Evolutionary conservation across 257 asterid genomes (phyloP), one percentile per base, ranked within the genome.

Genomic region (Primulina tabacum): DNA sequence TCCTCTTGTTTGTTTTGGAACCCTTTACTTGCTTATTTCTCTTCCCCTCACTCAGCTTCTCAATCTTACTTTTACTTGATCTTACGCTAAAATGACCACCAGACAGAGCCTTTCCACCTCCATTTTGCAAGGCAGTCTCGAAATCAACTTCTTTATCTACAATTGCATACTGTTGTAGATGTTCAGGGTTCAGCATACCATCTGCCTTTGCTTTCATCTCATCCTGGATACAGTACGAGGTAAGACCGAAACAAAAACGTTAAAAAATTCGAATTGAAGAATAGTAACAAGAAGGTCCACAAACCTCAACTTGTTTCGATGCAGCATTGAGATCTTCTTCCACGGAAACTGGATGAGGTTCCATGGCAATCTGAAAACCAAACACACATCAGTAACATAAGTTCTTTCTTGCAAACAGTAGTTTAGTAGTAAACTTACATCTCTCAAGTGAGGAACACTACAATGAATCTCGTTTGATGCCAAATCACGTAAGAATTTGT

Each of bases 281-380:
- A 24, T 24, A 24, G 26, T 24, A 24, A 24, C 26, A 1, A 28
- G 67, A 52, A 66, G 62, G 6, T 12, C 38, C 59, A 17, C 81
- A 62, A 74, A 92, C 98, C 97, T 87, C 77, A 69, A 88, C 89
- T 85, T 79, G 81, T 60, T 83, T 87, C 24, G 92, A 97, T 60
- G 75, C 99, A 35, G 83, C 82, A 9, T 88, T 76, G 70, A 91
- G 88, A 79, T 93, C 97, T n/a, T 90, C 96, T 17, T 93, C 99
- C 57, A 93, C 64, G 32, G 99, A 84, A 64, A 87, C 53, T 3
- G 83, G 80, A 76, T 84, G 96, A 47, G 97, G 95, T 70, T 89
- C 87, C 92, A 90, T 18, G 8, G 63, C n/a, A 71, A 85, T 82
- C 98, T 92, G 84, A 68, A 76, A 24, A 24, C 26, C 26, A 24